Evolutionary conservation across 495 filamentous ascomycete genomes (phyloP).

Genomic region (Cairneyella variabilis): DNA sequence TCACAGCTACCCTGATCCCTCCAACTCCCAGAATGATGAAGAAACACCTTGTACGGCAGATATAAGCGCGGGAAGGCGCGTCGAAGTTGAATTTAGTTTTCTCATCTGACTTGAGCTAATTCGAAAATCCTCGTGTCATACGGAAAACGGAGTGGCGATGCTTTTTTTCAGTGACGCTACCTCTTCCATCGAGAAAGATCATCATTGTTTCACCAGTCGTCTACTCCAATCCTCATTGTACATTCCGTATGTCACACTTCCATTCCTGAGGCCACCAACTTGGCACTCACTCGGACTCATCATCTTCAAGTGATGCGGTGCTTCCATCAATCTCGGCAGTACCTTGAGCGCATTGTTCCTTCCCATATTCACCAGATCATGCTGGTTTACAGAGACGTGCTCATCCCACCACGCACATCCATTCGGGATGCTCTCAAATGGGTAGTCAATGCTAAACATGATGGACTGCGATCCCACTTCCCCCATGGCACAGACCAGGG

Average conservation of each 20-base stretch:
- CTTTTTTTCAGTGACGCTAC: too few species aligned
- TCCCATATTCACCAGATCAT: constrained; percentile 3
- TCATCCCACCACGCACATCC: constrained; percentile 6
- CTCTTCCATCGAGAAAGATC: too few species aligned
- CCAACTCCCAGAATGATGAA: too few species aligned
- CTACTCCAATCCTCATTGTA: constrained; percentile 5
- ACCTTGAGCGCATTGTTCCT: constrained; percentile 3
- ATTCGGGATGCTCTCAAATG: constrained; percentile 33
- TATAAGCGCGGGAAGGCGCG: too few species aligned
- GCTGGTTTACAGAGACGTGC: background rate
- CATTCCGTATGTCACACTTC: constrained; percentile 1
- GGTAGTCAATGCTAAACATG: constrained; percentile 49
- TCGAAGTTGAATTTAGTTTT: too few species aligned
- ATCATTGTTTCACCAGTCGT: constrained; percentile 1
- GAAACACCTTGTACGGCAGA: too few species aligned
- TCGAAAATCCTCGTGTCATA: too few species aligned
- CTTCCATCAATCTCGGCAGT: background rate
- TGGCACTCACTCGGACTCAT: background rate
- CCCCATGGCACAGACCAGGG: constrained; percentile 40
- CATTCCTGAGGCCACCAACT: background rate
- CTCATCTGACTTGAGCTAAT: too few species aligned
- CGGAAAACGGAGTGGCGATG: too few species aligned
- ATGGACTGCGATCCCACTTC: constrained; percentile 42
- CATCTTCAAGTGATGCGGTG: background rate
- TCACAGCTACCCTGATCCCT: too few species aligned